These are phyloP conservation scores for Ascochyta clinopodiicola DNA, from an alignment of 2,329 filamentous ascomycete species.

Conservation along the genomic window DNA sequence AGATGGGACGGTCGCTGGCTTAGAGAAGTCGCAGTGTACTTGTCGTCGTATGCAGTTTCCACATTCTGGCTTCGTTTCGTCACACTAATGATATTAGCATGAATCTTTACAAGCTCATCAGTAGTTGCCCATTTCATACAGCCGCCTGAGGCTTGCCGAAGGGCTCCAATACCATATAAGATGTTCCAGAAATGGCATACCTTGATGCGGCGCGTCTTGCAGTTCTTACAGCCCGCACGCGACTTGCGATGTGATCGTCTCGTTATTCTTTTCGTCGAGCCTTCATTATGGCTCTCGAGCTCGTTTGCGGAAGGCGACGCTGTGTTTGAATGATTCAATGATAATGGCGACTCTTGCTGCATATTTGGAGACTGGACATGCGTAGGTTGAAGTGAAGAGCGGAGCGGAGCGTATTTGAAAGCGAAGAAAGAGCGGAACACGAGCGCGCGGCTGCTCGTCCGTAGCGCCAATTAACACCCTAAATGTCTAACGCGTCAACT, in stretches of 20 bases:
- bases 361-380: slow-evolving; percentile 4
- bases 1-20: background rate
- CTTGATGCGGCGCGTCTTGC: slow-evolving; percentile 38
- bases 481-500: background rate
- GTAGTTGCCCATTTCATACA: too few relatives aligned
- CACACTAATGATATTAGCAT: slow-evolving; percentile 28
- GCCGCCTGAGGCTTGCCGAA: background rate
- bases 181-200: slow-evolving; percentile 13
- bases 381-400: background rate
- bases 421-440: slow-evolving; percentile 15
- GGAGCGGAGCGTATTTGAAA: slow-evolving; percentile 13
- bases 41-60: slow-evolving; percentile 32
- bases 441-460: background rate
- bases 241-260: slow-evolving; percentile 37
- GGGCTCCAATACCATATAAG: background rate
- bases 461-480: background rate
- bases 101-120: background rate
- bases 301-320: slow-evolving; percentile 13
- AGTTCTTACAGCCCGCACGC: slow-evolving; percentile 37
- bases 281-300: slow-evolving; percentile 10
- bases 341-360: slow-evolving; percentile 27
- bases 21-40: slow-evolving; percentile 31
- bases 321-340: slow-evolving; percentile 10
- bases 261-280: slow-evolving; percentile 22
- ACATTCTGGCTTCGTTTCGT: slow-evolving; percentile 37